Evolutionary conservation across 2,329 filamentous ascomycete species (phyloP).

Genomic region (Botrytis tulipae): DNA sequence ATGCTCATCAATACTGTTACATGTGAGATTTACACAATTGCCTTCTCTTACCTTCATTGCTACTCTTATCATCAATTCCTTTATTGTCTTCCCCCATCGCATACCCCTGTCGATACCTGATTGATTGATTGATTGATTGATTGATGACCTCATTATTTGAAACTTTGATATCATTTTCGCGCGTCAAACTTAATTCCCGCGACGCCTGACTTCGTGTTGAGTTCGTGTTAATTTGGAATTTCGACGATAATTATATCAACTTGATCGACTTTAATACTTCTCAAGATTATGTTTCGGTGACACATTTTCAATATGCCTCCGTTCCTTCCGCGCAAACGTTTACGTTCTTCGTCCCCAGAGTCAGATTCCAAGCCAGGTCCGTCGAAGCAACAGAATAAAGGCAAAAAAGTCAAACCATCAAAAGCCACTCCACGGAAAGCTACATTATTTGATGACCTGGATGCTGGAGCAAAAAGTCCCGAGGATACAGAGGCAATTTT

Average conservation of each 20-base stretch:
- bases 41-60: not conserved
- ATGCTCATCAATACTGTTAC: not conserved
- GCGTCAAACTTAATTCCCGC: not conserved
- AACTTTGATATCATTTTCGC: not conserved
- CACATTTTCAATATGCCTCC: constrained; percentile 58
- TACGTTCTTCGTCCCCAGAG: constrained; percentile 49
- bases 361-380: constrained; percentile 33
- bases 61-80: not conserved
- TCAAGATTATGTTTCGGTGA: constrained; percentile 10
- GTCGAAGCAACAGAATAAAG: constrained; percentile 14
- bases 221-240: not conserved
- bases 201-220: constrained; percentile 13
- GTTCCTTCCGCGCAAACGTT: constrained; percentile 63
- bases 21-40: not conserved
- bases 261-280: not conserved
- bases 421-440: constrained; percentile 47
- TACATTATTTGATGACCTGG: constrained; percentile 61
- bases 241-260: not conserved
- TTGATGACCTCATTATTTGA: constrained; percentile 10
- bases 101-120: constrained; percentile 1
- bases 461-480: constrained; percentile 46
- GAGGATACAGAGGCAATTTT: constrained; percentile 46
- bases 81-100: not conserved
- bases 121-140: not conserved
- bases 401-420: constrained; percentile 27